Base-by-base conservation (phyloP, 2,329 filamentous ascomycete genomes). In the Fusarium sp. region DNA sequence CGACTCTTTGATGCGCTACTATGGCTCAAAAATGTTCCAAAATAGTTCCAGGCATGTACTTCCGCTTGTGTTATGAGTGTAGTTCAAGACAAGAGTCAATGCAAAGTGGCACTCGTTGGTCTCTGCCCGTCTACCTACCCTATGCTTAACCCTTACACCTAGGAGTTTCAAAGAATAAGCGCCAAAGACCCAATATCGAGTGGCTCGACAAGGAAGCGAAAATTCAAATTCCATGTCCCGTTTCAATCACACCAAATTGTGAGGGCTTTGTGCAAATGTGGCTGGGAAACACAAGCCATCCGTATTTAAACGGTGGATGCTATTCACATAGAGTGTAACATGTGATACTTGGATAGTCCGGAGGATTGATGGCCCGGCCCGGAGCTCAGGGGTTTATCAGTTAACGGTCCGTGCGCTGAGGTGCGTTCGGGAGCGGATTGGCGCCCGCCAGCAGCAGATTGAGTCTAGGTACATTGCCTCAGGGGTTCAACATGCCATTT, bases 341-440 rank as follows among this genome's bases (percentile, higher is more conserved):
- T 66, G 57, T 62, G 57, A 66, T 62, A 17, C 15, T 37, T 47
- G 30, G 20, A 22, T 4, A 3, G 10, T 22, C 50, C 45, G 64
- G 64, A 66, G 45, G 40, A 66, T 62, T 38, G 22, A 56, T 62
- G 47, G 45, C 66, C 72, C 72, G 72, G 33, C 32, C 62, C 58
- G 47, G 27, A 54, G 47, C 47, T 75, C 70, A 75, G 73, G 72
- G 73, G 73, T 40, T 63, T 54, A 32, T 54, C 56, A 20, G 52
- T 40, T 43, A 68, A 62, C 61, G 62, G 69, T 43, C 72, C 61
- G 69, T 75, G 66, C 72, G 65, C 30, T 25, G 32, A 57, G 52
- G 69, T 64, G 61, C 71, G 69, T 68, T 72, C 60, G 72, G 69
- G 59, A 74, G 58, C 45, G 66, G 67, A 38, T 58, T 72, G 69